Percentiles rank a stretch among this genome's conserved stretches.
These are phyloP conservation scores for Vicia faba DNA, from an alignment of 306 rosid species.

Conservation along the genomic window DNA sequence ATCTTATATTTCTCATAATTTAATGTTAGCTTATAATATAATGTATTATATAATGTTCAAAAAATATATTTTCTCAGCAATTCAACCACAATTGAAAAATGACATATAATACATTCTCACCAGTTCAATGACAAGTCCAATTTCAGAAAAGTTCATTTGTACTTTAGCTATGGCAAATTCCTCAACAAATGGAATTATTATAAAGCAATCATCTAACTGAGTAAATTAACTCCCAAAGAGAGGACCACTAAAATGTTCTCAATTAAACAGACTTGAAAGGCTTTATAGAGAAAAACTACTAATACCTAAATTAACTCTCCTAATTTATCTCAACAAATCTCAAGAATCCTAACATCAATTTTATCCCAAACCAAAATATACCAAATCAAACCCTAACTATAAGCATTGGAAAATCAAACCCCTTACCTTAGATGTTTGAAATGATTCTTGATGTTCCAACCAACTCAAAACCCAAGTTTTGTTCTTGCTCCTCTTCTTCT, in stretches of 20 bases:
- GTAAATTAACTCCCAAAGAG: slow-evolving; percentile 1
- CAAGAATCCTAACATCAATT: no score
- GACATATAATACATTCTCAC: background rate
- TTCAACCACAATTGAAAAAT: background rate
- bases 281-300: slow-evolving; percentile 41
- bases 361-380: no score
- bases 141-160: background rate
- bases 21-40: background rate
- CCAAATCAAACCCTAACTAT: no score
- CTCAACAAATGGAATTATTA: slow-evolving; percentile 2
- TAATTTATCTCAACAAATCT: no score
- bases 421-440: no score
- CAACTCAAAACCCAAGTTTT: no score
- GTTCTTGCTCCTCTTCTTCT: no score
- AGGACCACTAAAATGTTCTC: slow-evolving; percentile 1
- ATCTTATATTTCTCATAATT: background rate
- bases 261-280: slow-evolving; percentile 16
- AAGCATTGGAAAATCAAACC: no score
- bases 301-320: no score
- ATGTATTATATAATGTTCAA: background rate
- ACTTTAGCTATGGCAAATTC: slow-evolving; percentile 9
- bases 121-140: background rate
- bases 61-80: background rate
- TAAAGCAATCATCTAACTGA: slow-evolving; percentile 9
- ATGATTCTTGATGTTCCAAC: no score